These are phyloP conservation scores for Alternaria atra DNA, from an alignment of 2,329 filamentous ascomycete genomes.

Conservation along the genomic window DNA sequence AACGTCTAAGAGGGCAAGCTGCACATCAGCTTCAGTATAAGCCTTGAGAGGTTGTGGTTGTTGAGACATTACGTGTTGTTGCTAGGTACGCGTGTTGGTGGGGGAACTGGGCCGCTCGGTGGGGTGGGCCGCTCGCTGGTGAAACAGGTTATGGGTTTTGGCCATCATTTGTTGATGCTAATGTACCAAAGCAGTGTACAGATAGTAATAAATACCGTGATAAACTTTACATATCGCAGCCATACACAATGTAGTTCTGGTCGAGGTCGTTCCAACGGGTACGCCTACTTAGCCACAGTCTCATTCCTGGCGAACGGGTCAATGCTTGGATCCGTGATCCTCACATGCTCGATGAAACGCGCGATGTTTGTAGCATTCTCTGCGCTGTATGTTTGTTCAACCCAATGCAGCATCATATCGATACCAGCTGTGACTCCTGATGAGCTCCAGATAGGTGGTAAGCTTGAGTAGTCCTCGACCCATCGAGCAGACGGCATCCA, in stretches of 20 bases:
- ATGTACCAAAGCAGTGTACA: no score
- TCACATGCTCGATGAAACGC: conserved; percentile 65
- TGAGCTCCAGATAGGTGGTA: conserved; percentile 64
- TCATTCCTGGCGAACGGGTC: conserved; percentile 63
- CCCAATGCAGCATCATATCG: conserved; percentile 66
- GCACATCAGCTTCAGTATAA: no score
- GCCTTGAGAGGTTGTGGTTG: no score
- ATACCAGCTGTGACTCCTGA: conserved; percentile 70
- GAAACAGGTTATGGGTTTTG: no score
- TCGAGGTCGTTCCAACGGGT: not conserved
- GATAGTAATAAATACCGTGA: not conserved
- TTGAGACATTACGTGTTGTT: no score
- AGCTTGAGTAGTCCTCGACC: conserved; percentile 66
- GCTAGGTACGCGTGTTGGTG: no score
- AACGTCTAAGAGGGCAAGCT: no score
- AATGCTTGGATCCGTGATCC: conserved; percentile 58
- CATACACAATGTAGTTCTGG: no score
- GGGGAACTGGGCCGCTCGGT: no score
- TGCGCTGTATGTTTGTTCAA: conserved; percentile 62
- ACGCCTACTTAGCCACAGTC: conserved; percentile 7
- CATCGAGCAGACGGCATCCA: conserved; percentile 71
- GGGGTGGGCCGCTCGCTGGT: no score
- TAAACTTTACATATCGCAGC: not conserved
- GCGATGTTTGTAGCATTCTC: conserved; percentile 61
- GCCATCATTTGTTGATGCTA: not conserved